Percentiles rank a stretch among this genome's conserved stretches.
phyloP scores from a whole-genome alignment of 495 filamentous ascomycete species.

The Schizothecium vesticola region DNA sequence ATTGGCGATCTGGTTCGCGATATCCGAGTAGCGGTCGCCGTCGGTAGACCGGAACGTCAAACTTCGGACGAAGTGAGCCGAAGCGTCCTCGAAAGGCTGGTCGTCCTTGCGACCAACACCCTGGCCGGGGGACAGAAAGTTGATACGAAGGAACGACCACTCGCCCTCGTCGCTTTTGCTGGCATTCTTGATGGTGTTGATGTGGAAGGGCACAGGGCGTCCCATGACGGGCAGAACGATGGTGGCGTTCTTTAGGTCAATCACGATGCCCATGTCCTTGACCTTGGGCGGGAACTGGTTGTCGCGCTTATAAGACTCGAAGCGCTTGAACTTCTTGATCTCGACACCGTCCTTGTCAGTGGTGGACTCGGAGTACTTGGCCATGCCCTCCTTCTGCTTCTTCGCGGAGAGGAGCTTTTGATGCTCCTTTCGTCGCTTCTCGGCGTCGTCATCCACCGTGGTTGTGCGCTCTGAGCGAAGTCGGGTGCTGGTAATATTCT shows the following conservation, averaged over 20 bases:
- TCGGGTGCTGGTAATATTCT: constrained; percentile 90
- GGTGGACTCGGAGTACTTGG: constrained; percentile 72
- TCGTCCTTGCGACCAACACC: constrained; percentile 98
- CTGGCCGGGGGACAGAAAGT: constrained; percentile 94
- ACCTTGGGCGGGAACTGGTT: constrained; percentile 83
- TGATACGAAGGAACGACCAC: constrained; percentile 89
- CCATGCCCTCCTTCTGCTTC: constrained; percentile 83
- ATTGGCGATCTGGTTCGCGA: constrained; percentile 84
- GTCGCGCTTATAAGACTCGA: constrained; percentile 98
- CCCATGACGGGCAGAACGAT: constrained; percentile 96
- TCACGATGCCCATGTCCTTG: constrained; percentile 77
- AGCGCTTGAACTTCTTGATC: constrained; percentile 95
- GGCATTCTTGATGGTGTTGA: constrained; percentile 97
- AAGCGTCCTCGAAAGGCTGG: constrained; percentile 94
- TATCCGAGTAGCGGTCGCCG: constrained; percentile 77
- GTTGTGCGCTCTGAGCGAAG: constrained; percentile 84
- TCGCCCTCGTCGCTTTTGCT: constrained; percentile 94
- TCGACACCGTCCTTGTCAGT: constrained; percentile 83
- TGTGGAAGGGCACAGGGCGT: constrained; percentile 95
- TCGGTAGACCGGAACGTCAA: constrained; percentile 91
- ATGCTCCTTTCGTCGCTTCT: constrained; percentile 81
- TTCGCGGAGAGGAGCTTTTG: constrained; percentile 84
- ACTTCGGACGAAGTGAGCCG: constrained; percentile 91
- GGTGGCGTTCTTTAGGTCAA: constrained; percentile 84
- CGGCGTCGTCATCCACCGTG: constrained; percentile 83